Percentiles rank a stretch among this genome's conserved stretches.
Evolutionary conservation across 2,329 filamentous ascomycete genomes (phyloP).

Genomic region (Teratosphaeria viscida): DNA sequence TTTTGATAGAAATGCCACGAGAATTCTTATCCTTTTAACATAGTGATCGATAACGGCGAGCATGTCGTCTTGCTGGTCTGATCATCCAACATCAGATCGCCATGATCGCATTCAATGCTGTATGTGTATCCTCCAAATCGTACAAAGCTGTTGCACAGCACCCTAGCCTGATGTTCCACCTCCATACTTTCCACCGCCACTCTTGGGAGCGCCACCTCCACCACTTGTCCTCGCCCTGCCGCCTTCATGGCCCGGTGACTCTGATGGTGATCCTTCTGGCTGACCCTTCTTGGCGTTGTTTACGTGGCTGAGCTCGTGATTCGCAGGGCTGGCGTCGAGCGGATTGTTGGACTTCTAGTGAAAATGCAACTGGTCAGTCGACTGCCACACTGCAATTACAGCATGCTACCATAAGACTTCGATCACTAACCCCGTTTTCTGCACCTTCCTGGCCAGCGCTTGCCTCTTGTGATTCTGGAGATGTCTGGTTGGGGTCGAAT

Average conservation of each 20-base stretch:
- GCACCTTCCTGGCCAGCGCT: conserved; percentile 26
- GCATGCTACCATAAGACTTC: background rate
- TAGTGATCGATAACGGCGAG: background rate
- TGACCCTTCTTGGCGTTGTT: conserved; percentile 34
- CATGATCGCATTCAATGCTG: background rate
- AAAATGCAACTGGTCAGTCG: background rate
- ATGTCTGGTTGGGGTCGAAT: conserved; percentile 58
- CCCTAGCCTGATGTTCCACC: background rate
- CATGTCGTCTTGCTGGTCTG: background rate
- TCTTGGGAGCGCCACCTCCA: conserved; percentile 15
- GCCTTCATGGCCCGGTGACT: conserved; percentile 22
- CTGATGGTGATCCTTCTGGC: conserved; percentile 27
- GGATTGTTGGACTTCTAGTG: conserved; percentile 31
- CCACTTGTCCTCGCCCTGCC: conserved; percentile 14
- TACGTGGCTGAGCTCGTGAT: conserved; percentile 45
- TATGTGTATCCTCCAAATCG: background rate
- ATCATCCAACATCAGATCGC: background rate
- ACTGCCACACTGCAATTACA: background rate
- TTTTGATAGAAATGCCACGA: background rate
- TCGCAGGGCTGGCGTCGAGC: conserved; percentile 51
- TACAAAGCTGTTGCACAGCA: background rate
- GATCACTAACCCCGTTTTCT: conserved; percentile 7
- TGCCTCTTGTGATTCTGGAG: conserved; percentile 50
- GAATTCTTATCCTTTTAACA: background rate
- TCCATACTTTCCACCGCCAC: conserved; percentile 22